phyloP scores from a whole-genome alignment of 352 stramenopile species.

The Globisporangium solare region DNA sequence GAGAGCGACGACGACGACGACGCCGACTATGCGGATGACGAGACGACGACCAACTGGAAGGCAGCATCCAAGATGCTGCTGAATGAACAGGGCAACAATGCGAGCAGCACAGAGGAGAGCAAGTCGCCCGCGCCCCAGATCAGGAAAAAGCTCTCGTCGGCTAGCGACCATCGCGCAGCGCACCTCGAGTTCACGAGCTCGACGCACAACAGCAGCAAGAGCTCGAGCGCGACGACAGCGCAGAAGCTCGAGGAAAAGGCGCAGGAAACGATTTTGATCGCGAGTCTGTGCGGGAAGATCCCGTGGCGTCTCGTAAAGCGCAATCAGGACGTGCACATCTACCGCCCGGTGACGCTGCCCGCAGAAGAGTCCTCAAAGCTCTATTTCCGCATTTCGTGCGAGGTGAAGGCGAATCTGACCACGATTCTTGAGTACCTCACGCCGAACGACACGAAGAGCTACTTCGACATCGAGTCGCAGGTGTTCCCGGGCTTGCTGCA shows the following conservation, averaged over 20 bases:
- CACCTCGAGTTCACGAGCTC: slow-evolving; percentile 17
- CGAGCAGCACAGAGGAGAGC: background rate
- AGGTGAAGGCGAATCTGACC: slow-evolving; percentile 71
- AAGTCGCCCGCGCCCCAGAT: slow-evolving; percentile 3
- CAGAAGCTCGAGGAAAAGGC: slow-evolving; percentile 68
- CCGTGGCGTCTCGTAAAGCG: slow-evolving; percentile 68
- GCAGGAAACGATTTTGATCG: slow-evolving; percentile 55
- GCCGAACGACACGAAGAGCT: slow-evolving; percentile 61
- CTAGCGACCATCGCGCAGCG: slow-evolving; percentile 14
- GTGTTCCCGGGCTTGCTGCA: slow-evolving; percentile 78
- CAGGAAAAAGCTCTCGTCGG: background rate
- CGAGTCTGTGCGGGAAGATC: slow-evolving; percentile 52
- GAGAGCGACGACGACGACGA: slow-evolving; percentile 22
- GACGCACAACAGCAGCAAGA: slow-evolving; percentile 15
- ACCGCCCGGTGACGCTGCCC: slow-evolving; percentile 42
- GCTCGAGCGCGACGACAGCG: slow-evolving; percentile 44
- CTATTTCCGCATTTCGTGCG: slow-evolving; percentile 80
- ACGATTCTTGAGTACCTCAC: slow-evolving; percentile 83
- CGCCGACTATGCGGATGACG: slow-evolving; percentile 17
- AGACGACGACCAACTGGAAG: slow-evolving; percentile 16
- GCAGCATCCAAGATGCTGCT: slow-evolving; percentile 12
- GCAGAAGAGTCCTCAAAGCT: slow-evolving; percentile 53
- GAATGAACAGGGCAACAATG: slow-evolving; percentile 4
- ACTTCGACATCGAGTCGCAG: slow-evolving; percentile 77
- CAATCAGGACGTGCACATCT: slow-evolving; percentile 80